These are phyloP conservation scores for Scutellospora calospora DNA, from an alignment of 371 early-diverging fungal species.

Conservation along the genomic window DNA sequence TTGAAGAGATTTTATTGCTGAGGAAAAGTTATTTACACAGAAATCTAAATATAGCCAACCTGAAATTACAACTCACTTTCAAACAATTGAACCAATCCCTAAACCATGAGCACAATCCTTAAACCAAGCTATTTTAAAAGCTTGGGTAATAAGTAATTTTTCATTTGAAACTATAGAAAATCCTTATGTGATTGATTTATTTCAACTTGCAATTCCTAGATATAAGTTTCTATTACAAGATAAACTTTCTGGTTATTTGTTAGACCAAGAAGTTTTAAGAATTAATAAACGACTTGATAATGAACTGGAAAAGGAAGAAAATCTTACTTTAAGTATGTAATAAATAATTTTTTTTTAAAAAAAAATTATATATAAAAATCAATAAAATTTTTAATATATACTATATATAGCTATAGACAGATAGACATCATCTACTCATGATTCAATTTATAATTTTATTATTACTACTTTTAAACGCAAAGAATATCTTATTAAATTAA, in stretches of 20 bases:
- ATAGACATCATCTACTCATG: not conserved
- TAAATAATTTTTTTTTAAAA: not conserved
- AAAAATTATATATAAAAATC: not conserved
- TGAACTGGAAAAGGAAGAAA: not conserved
- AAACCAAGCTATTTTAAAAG: constrained; percentile 1
- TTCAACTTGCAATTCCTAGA: not conserved
- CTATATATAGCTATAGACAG: not conserved
- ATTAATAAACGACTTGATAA: not conserved
- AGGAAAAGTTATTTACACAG: not conserved
- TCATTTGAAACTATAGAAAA: not conserved
- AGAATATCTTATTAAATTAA: not conserved
- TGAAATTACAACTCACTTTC: not conserved
- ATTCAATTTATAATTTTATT: constrained; percentile 17
- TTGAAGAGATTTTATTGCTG: not conserved
- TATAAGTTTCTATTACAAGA: not conserved
- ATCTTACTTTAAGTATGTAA: not conserved
- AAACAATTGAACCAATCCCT: not conserved
- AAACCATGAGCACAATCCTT: not conserved
- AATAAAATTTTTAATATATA: not conserved
- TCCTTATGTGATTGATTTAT: not conserved
- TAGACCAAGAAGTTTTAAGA: not conserved
- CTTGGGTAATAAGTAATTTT: not conserved
- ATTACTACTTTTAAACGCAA: not conserved
- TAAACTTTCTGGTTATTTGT: not conserved
- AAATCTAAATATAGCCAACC: not conserved